A percentile compares a stretch with the other conserved stretches of the same genome.
These are phyloP conservation scores for Lactarius evosmus DNA, from an alignment of 768 basidiomycete genomes.

Conservation along the genomic window DNA sequence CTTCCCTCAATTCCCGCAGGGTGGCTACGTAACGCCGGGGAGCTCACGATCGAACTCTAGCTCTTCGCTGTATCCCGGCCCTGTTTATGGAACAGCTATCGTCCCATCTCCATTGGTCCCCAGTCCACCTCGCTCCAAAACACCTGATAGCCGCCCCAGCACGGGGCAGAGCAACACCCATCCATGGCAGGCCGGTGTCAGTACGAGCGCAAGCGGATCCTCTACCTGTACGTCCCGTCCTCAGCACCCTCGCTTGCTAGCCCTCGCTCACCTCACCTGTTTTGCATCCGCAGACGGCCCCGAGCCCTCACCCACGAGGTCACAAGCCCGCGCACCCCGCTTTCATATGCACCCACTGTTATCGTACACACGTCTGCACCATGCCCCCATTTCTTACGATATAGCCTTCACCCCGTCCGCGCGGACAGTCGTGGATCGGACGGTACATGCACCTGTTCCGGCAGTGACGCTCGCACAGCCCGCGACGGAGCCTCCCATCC, in stretches of 20 bases:
- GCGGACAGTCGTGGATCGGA: slow-evolving; percentile 54
- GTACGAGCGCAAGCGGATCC: slow-evolving; percentile 39
- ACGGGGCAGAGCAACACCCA: slow-evolving; percentile 44
- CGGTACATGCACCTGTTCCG: slow-evolving; percentile 52
- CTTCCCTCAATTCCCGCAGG: slow-evolving; percentile 24
- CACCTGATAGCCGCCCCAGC: slow-evolving; percentile 43
- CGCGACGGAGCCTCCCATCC: slow-evolving; percentile 58
- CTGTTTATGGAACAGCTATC: slow-evolving; percentile 31
- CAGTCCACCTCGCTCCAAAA: slow-evolving; percentile 24
- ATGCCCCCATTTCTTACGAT: slow-evolving; percentile 63
- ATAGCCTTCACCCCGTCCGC: slow-evolving; percentile 54
- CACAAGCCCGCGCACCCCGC: slow-evolving; percentile 36
- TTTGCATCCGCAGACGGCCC: slow-evolving; percentile 7
- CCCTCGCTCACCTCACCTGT: background rate
- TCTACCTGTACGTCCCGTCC: slow-evolving; percentile 40
- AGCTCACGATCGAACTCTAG: slow-evolving; percentile 54
- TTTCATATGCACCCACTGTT: slow-evolving; percentile 64
- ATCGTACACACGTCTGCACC: slow-evolving; percentile 51
- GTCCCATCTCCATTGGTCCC: slow-evolving; percentile 26
- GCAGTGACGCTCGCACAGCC: slow-evolving; percentile 56
- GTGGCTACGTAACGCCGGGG: slow-evolving; percentile 34
- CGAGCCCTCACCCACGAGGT: slow-evolving; percentile 28
- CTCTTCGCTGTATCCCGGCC: slow-evolving; percentile 46
- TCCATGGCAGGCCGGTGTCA: slow-evolving; percentile 42
- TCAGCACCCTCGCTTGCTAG: background rate